A percentile compares a stretch with the other conserved stretches of the same genome.
Evolutionary conservation across 208 protist species (phyloP).

Genomic region (Trypanosoma vivax): DNA sequence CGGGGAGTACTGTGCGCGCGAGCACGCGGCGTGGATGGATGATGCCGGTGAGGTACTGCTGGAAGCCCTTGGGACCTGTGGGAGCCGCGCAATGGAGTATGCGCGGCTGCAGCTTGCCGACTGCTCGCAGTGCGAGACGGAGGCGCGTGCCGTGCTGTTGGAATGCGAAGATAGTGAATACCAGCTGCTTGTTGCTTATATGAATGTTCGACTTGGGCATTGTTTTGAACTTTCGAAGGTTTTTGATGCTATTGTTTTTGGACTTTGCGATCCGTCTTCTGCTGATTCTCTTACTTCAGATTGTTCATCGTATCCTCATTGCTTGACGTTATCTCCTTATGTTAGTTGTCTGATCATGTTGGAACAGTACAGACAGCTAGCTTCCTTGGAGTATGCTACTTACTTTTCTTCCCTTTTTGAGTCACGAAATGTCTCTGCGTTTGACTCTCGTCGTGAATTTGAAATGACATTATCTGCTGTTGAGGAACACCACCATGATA

Average conservation of each 20-base stretch:
- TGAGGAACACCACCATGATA: constrained; percentile 16
- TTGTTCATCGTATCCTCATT: too few relatives aligned
- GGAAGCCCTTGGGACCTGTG: constrained; percentile 1
- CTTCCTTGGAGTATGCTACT: constrained; percentile 8
- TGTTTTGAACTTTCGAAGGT: too few relatives aligned
- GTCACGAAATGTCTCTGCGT: neutral
- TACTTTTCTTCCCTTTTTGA: neutral
- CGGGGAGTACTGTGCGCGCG: constrained; percentile 5
- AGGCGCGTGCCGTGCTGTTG: constrained; percentile 8
- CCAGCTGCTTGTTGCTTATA: neutral
- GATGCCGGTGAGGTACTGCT: neutral
- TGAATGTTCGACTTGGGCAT: neutral
- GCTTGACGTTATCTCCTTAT: too few relatives aligned
- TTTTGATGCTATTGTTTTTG: too few relatives aligned
- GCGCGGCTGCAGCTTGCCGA: constrained; percentile 6
- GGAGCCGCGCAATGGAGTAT: constrained; percentile 2
- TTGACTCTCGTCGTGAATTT: neutral
- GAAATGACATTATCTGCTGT: constrained; percentile 16
- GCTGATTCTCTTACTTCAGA: too few relatives aligned
- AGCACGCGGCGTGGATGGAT: constrained; percentile 11
- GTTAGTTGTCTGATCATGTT: constrained; percentile 5
- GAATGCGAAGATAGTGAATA: constrained; percentile 3
- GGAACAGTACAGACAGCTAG: constrained; percentile 10
- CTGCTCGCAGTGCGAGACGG: constrained; percentile 10
- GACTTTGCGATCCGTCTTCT: too few relatives aligned